Base-by-base conservation (phyloP, 352 stramenopile species). In the Phytopythium kandeliae region DNA sequence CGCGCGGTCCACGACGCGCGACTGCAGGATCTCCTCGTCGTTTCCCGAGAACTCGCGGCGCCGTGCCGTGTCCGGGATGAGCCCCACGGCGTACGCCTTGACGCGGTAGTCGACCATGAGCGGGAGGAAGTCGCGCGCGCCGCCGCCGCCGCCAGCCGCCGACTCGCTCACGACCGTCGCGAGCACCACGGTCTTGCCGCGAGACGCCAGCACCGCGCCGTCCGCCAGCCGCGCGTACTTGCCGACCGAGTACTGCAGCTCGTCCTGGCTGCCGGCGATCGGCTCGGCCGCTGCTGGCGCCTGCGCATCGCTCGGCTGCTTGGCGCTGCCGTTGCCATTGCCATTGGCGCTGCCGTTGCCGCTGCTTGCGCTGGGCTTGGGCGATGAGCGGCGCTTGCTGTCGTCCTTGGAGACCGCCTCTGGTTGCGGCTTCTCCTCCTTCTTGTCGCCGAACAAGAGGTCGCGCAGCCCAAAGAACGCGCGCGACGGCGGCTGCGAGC, bases 21-120 rank as follows among this genome's bases (percentile, higher is more conserved):
- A 97, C 37, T 97, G 94, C 55, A 99, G 74, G 47, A 99, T 96
- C 67, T 99, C 95, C 33, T 97, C 86, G 65, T 99, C 96, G 15
- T 71, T 92, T 28, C 91, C 84, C 21, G 81, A 76, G 58, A 94
- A 94, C 58, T 98, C 95, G 34, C 78, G 86, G 52, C 92, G 82
- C 47, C 74, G 86, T 54, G 77, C 78, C 25, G 85, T 95, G 48
- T 86, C 71, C 15, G 94, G 92, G 51, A 98, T 97, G 48, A 92
- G 55, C 2, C 85, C 85, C 26, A 83, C 79, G 55, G 85, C 80
- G 55, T 89, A 72, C 49, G 80, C 92, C 60, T 96, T 93, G 65
- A 97, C 79, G 43, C 91, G 88, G 65, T 97, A 98, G 60, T 98
- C 92, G 41, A 98, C 92, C 52, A 85, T 97, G 31, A 98, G 78